Conservation (phyloP, 2,329 filamentous ascomycete genomes). For the Xylaria sp. region DNA sequence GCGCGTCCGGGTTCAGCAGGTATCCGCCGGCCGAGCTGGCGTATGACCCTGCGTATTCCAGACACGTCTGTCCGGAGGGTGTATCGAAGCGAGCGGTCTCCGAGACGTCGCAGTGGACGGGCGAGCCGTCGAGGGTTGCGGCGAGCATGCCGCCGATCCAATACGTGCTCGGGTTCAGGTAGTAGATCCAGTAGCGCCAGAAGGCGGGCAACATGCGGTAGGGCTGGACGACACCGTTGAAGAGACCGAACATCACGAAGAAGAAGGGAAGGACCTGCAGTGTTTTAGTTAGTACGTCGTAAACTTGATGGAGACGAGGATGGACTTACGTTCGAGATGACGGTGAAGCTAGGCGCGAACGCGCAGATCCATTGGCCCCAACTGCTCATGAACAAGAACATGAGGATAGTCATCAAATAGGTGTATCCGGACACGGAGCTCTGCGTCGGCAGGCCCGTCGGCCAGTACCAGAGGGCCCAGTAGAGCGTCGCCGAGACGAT, state of each 20-base stretch:
- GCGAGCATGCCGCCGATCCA: conserved; percentile 77
- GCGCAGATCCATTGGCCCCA: conserved; percentile 90
- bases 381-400: conserved; percentile 77
- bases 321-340: conserved; percentile 71
- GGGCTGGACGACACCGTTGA: conserved; percentile 80
- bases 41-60: conserved; percentile 70
- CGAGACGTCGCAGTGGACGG: conserved; percentile 58
- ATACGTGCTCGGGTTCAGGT: conserved; percentile 71
- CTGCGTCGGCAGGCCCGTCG: conserved; percentile 74
- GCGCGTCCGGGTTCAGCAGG: conserved; percentile 69
- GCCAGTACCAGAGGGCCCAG: conserved; percentile 81
- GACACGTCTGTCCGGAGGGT: conserved; percentile 72
- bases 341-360: conserved; percentile 80
- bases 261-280: conserved; percentile 75
- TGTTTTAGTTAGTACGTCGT: not conserved
- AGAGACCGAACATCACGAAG: conserved; percentile 79
- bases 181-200: conserved; percentile 79
- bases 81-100: conserved; percentile 63
- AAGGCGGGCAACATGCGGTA: conserved; percentile 73
- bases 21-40: conserved; percentile 65
- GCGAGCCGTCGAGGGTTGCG: conserved; percentile 65
- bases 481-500: conserved; percentile 73
- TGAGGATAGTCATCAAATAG: conserved; percentile 81
- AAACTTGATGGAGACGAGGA: not conserved
- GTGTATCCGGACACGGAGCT: conserved; percentile 75